Conservation (phyloP, 208 protist genomes). For the Plasmodiophora brassicae region DNA sequence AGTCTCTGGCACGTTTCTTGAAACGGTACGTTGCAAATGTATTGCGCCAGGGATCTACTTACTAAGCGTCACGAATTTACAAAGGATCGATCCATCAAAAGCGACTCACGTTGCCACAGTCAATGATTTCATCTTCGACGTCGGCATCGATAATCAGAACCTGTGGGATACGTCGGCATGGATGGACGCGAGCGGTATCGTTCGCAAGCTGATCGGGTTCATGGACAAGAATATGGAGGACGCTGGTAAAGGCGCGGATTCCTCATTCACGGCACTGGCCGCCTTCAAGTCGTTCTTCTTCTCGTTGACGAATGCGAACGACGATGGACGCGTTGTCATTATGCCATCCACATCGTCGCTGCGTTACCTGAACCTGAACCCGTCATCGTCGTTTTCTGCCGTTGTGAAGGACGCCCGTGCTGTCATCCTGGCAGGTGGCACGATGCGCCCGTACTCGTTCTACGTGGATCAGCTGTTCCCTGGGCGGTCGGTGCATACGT, state of each 20-base stretch:
- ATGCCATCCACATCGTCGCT: neutral
- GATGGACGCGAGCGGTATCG: neutral
- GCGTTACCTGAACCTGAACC: neutral
- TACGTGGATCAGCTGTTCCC: neutral
- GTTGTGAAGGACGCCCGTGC: neutral
- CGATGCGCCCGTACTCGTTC: neutral
- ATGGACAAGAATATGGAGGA: neutral
- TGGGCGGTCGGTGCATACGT: neutral
- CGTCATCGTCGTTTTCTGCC: neutral
- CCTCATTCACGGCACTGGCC: neutral
- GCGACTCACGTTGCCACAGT: neutral
- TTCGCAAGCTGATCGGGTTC: neutral
- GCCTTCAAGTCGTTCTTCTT: neutral
- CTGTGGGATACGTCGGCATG: neutral
- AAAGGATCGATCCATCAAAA: no score
- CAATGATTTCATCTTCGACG: neutral
- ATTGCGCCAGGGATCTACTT: neutral
- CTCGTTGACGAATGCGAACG: neutral
- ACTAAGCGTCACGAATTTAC: no score
- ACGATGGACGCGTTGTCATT: neutral
- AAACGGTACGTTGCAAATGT: neutral
- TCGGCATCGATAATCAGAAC: neutral
- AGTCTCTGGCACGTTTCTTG: neutral
- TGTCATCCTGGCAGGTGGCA: conserved; percentile 17
- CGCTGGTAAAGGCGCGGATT: neutral